These are phyloP conservation scores for Trichosanthes truncata DNA, from an alignment of 306 rosid genomes.

Conservation along the genomic window DNA sequence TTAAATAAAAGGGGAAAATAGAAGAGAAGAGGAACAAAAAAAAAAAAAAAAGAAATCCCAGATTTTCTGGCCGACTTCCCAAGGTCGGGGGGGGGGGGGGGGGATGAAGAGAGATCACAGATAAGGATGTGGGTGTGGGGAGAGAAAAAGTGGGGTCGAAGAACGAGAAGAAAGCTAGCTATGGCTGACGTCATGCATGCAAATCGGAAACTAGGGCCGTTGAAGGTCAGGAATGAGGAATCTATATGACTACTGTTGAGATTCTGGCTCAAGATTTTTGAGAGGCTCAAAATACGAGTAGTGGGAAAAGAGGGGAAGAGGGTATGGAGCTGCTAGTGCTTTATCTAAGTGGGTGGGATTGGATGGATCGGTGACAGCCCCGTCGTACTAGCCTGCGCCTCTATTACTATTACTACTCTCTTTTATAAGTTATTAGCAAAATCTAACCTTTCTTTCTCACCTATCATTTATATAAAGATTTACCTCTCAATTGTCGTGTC, in stretches of 20 bases:
- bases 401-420: not conserved
- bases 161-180: constrained; percentile 2
- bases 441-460: constrained; percentile 13
- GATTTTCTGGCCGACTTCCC: constrained; percentile 66
- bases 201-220: constrained; percentile 31
- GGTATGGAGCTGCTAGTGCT: constrained; percentile 5
- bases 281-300: constrained; percentile 27
- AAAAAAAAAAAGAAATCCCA: constrained; percentile 31
- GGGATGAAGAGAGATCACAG: constrained; percentile 21
- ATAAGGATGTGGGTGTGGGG: constrained; percentile 16
- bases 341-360: constrained; percentile 14
- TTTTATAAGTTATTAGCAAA: not conserved
- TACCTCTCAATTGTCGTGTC: constrained; percentile 3
- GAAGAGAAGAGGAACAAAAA: not conserved
- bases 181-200: constrained; percentile 30
- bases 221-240: constrained; percentile 35
- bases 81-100: constrained; percentile 5
- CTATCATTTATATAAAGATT: not conserved
- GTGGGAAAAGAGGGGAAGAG: constrained; percentile 16
- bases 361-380: constrained; percentile 23
- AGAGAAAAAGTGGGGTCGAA: constrained; percentile 22
- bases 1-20: not conserved
- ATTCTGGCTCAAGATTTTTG: constrained; percentile 67
- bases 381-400: constrained; percentile 20
- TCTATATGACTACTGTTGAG: constrained; percentile 52